Base-by-base conservation (phyloP, 2,329 filamentous ascomycete genomes). In the Raffaelea albimanens region DNA sequence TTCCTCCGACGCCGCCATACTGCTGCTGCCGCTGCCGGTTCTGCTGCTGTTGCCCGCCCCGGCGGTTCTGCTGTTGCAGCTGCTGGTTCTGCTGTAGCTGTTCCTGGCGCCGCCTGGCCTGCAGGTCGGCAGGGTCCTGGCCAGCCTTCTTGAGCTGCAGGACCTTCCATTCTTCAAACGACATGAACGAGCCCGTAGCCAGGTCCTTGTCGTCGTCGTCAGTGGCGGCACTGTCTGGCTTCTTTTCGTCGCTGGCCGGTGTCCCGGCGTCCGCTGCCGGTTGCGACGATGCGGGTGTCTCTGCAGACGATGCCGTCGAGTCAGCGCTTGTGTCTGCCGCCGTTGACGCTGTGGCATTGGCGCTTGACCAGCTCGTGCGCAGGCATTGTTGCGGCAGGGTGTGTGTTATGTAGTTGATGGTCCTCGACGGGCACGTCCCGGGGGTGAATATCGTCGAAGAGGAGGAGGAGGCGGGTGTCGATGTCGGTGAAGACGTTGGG, bases 101-200 rank as follows among this genome's bases (percentile, higher is more conserved):
- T 61, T 76, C 65, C 69, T 71, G 62, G 59, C 73, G 55, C 72
- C 79, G 61, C 69, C 85, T 60, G 75, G 74, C 64, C 75, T 82
- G 65, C 75, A 87, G 55, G 67, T 85, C 60, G 70, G 88, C 64
- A 5, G 71, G 70, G 46, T 79, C 75, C 59, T 96, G 91, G 13
- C 88, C 91, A 3, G 80, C 83, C 60, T 88, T 87, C 45, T 83
- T 86, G 18, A 97, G 69, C 67, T 95, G 95, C 71, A 90, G 85
- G 59, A 85, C 87, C 68, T 95, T 97, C 93, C 93, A 98, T 58
- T 97, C 91, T 62, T 97, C 93, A 57, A 98, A 98, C 0, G 93
- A 96, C 57, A 97, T 80, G 63, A 97, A 97, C 7, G 89, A 83
- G 43, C 64, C 63, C 2, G 67, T 66, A 42, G 66, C 67, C 41